Evolutionary conservation across 805 yeast genomes (phyloP), one percentile per base, ranked within the genome.

Genomic region (Kazachstania psychrophila): DNA sequence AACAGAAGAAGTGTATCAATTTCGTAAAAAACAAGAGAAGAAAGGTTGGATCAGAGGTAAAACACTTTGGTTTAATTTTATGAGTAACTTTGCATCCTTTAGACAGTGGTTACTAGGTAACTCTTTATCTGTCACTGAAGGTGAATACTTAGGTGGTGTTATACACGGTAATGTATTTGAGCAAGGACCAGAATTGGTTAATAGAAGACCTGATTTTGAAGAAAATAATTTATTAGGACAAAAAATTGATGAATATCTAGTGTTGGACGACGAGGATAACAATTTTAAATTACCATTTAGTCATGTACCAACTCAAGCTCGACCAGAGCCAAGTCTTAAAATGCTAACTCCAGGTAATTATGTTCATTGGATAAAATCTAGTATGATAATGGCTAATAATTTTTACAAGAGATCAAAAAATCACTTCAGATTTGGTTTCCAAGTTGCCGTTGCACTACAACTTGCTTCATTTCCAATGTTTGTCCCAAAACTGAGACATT

Each of bases 381-480:
- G n/a, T 15, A 30, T 38, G 15, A 29, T 45, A 5, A 39, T 41
- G 43, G 14, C 37, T 10, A 41, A 54, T 30, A 20, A 37, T 5
- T 56, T 49, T 24, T 51, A 44, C 24, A 40, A 41, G 27, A 44
- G 34, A 16, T 44, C 47, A 2, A 53, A 46, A 32, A 53, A 61
- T 5, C 72, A 69, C 46, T 54, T 69, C 31, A 57, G 66, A 18
- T 71, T 67, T 48, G 72, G 73, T 1, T 47, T 69, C 29, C 74
- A 72, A 42, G 63, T 68, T 10, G 58, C 68, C 0, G 46, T 68
- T 25, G 70, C 72, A 0, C 45, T 70, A 28, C 66, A 69, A 60
- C 40, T 69, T 1, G 65, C 69, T 2, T 66, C 75, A 0, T 69
- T 70, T 41, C 76, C 75, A 1, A 71, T 69, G 66, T 72, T 69